Conservation (phyloP, 1,284 basidiomycete genomes). For the Heterobasidion irregulare region DNA sequence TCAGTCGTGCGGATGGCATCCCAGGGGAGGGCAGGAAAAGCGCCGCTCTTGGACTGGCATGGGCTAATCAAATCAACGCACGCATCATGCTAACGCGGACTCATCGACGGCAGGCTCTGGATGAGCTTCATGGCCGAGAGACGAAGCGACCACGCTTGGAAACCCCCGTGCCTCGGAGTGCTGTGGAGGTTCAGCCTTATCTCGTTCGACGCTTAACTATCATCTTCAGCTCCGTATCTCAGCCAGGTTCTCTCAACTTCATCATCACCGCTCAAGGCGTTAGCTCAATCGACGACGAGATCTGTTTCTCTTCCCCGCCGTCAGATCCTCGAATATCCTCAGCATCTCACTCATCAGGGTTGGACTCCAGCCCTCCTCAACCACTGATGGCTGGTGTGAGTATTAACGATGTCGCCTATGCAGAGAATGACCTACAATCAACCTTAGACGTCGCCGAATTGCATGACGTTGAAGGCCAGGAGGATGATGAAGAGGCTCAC, state of each 20-base stretch:
- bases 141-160: constrained; percentile 25
- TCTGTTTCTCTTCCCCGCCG: constrained; percentile 11
- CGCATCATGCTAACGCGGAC: constrained; percentile 80
- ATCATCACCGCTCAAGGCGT: constrained; percentile 59
- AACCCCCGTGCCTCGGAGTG: constrained; percentile 11
- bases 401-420: constrained; percentile 9
- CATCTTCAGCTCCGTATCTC: constrained; percentile 64
- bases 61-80: constrained; percentile 85
- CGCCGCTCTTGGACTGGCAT: constrained; percentile 78
- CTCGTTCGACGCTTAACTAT: constrained; percentile 60
- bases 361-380: not conserved
- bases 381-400: constrained; percentile 7
- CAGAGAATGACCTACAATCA: constrained; percentile 5
- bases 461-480: constrained; percentile 2
- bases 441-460: not conserved
- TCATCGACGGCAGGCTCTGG: constrained; percentile 51
- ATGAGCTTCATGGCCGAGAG: constrained; percentile 21
- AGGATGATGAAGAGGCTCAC: constrained; percentile 12
- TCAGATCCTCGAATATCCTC: not conserved
- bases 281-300: constrained; percentile 21
- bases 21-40: constrained; percentile 60
- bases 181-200: constrained; percentile 13
- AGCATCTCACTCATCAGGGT: not conserved
- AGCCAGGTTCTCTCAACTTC: constrained; percentile 61
- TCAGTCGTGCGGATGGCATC: constrained; percentile 53